phyloP scores from a whole-genome alignment of 371 early-diverging fungal species.

The Actinomortierella ambigua region DNA sequence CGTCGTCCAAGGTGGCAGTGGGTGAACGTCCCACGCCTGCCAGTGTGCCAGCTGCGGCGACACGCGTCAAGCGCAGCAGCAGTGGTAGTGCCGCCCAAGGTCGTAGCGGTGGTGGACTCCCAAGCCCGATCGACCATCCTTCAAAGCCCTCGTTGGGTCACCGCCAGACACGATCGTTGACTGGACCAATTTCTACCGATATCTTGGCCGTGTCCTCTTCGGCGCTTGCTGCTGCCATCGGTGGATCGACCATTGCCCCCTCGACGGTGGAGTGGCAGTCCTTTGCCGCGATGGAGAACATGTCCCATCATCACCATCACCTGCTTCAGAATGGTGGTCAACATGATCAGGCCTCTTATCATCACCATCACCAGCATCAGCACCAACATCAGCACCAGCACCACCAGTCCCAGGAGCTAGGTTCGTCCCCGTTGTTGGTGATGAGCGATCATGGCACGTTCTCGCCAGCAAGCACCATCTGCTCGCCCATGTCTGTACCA shows the following conservation, averaged over 20 bases:
- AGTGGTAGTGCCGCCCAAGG: slow-evolving; percentile 1
- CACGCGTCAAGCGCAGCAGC: slow-evolving; percentile 41
- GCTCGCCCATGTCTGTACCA: slow-evolving; percentile 2
- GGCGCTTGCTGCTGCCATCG: too few species aligned
- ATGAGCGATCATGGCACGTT: not conserved
- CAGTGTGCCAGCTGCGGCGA: too few species aligned
- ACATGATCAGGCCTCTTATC: not conserved
- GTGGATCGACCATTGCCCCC: too few species aligned
- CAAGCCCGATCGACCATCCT: slow-evolving; percentile 9
- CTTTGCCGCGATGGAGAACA: too few species aligned
- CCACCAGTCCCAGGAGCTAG: not conserved
- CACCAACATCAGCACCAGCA: slow-evolving; percentile 15
- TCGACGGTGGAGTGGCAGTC: too few species aligned
- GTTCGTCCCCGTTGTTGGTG: not conserved
- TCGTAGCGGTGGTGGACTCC: slow-evolving; percentile 19
- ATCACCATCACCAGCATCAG: slow-evolving; percentile 1
- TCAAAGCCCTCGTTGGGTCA: slow-evolving; percentile 17
- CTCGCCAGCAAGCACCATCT: not conserved
- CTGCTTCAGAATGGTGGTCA: too few species aligned
- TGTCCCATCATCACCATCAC: too few species aligned
- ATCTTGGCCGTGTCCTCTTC: too few species aligned
- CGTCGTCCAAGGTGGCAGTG: too few species aligned
- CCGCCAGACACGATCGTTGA: slow-evolving; percentile 45
- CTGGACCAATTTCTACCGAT: slow-evolving; percentile 30
- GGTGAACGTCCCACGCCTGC: too few species aligned